Conservation (phyloP, 2,329 filamentous ascomycete genomes). For the Xylariaceae sp. region DNA sequence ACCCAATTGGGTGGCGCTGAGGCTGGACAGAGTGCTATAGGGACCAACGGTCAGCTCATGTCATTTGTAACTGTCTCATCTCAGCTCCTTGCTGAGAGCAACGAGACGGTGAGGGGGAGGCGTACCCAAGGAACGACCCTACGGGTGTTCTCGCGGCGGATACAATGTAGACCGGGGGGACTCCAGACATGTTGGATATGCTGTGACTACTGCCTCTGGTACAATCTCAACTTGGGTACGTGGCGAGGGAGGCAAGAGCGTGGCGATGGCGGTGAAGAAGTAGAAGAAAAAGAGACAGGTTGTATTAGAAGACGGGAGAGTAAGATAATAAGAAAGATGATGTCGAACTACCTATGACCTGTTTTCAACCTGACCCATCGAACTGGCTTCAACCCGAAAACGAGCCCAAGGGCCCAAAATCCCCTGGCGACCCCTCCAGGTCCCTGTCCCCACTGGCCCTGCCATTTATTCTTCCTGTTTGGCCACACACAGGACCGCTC, state of each 20-base stretch:
- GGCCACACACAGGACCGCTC: no score
- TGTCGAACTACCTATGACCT: no score
- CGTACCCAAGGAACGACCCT: conserved; percentile 88
- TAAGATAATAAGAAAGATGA: no score
- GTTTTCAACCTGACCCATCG: no score
- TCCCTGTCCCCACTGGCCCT: no score
- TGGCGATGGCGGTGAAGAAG: no score
- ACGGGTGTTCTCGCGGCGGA: conserved; percentile 86
- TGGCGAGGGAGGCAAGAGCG: neutral
- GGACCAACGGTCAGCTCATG: conserved; percentile 15
- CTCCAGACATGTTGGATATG: conserved; percentile 65
- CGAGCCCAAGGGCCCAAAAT: no score
- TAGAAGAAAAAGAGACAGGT: no score
- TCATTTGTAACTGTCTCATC: neutral
- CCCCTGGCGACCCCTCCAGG: no score
- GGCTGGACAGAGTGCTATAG: conserved; percentile 76
- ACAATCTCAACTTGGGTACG: neutral
- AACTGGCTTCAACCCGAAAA: no score
- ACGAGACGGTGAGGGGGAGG: neutral
- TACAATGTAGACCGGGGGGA: conserved; percentile 92
- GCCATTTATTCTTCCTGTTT: no score
- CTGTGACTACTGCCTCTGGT: conserved; percentile 8
- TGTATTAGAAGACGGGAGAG: no score
- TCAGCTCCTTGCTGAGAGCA: neutral
- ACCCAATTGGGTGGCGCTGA: conserved; percentile 82